phyloP scores from a whole-genome alignment of 805 yeast genomes.

The Candida vartiovaarae region DNA sequence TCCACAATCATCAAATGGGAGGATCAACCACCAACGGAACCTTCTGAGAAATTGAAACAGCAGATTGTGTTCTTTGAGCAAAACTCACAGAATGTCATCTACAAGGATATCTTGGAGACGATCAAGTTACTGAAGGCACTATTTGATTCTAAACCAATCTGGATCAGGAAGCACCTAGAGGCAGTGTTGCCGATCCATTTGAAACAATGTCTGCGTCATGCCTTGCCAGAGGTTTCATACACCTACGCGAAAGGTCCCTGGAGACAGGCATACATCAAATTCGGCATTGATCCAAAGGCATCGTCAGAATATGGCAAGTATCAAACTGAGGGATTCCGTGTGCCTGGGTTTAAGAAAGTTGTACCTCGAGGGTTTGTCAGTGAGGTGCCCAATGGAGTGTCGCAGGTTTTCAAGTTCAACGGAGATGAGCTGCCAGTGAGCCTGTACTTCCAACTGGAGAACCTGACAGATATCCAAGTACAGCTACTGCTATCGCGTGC shows the following conservation, averaged over 20 bases:
- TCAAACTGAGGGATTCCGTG: constrained; percentile 78
- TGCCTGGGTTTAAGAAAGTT: constrained; percentile 23
- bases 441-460: constrained; percentile 72
- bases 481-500: constrained; percentile 33
- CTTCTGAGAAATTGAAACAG: constrained; percentile 41
- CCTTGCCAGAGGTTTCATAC: constrained; percentile 80
- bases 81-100: constrained; percentile 21
- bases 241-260: constrained; percentile 88
- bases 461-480: constrained; percentile 63
- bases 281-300: constrained; percentile 70
- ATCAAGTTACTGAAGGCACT: constrained; percentile 28
- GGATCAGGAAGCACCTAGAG: constrained; percentile 72
- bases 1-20: constrained; percentile 47
- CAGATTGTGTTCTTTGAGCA: constrained; percentile 35
- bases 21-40: constrained; percentile 39
- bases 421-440: constrained; percentile 66
- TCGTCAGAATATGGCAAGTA: constrained; percentile 49
- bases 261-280: constrained; percentile 76
- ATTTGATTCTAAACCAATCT: constrained; percentile 70
- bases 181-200: constrained; percentile 42
- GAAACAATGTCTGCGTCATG: constrained; percentile 51
- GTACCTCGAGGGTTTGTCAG: constrained; percentile 28
- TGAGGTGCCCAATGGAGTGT: constrained; percentile 28
- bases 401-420: constrained; percentile 53
- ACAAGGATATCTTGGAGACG: constrained; percentile 25